Percentiles rank a stretch among this genome's conserved stretches.
Evolutionary conservation across 2,329 filamentous ascomycete genomes (phyloP).

Genomic region (Sclerotinia minor): DNA sequence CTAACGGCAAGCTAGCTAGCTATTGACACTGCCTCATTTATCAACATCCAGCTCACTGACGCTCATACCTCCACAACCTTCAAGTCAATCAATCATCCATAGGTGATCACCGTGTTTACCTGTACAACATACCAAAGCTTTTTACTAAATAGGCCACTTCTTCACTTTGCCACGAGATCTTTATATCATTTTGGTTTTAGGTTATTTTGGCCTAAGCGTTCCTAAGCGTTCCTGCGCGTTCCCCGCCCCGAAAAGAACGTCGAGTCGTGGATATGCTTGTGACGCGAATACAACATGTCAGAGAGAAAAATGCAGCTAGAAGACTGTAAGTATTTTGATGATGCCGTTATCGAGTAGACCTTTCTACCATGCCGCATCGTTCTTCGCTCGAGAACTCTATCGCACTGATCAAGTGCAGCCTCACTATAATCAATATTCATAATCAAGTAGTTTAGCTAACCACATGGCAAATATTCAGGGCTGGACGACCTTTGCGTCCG

Average conservation of each 20-base stretch:
- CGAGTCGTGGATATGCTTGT: conserved; percentile 58
- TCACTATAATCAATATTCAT: neutral
- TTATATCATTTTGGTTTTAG: conserved; percentile 27
- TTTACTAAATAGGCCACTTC: neutral
- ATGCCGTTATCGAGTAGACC: neutral
- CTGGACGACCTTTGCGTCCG: conserved; percentile 97
- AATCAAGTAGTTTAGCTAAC: conserved; percentile 30
- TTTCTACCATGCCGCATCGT: neutral
- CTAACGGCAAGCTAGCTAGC: neutral
- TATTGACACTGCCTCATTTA: conserved; percentile 22
- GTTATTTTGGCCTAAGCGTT: conserved; percentile 23
- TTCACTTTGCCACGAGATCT: conserved; percentile 25
- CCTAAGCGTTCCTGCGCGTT: conserved; percentile 27
- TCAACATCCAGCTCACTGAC: conserved; percentile 10
- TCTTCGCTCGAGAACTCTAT: neutral
- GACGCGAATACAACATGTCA: conserved; percentile 65
- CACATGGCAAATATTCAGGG: conserved; percentile 54
- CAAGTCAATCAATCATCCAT: neutral
- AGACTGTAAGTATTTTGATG: conserved; percentile 65
- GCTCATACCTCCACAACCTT: conserved; percentile 14
- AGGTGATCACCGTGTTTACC: neutral
- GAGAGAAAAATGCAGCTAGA: conserved; percentile 80
- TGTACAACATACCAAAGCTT: neutral
- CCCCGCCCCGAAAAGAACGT: conserved; percentile 25
- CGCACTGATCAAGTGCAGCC: neutral